Base-by-base conservation (phyloP, 345 rosid genomes). In the Corchorus capsularis region DNA sequence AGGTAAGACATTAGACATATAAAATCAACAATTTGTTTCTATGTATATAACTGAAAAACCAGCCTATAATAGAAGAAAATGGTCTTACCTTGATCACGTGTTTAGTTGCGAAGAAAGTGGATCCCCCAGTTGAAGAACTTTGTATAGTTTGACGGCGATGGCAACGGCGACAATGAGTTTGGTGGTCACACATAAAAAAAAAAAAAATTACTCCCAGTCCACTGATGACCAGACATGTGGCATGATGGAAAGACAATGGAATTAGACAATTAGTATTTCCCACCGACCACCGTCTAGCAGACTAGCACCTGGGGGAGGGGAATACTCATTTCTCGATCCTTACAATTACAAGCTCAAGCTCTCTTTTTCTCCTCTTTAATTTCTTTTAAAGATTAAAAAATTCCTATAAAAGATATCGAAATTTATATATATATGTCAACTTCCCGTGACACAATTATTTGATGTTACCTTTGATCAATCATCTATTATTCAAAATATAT, bases 271-370 rank as follows among this genome's bases (percentile, higher is more conserved):
- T n/a, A 20, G 49, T 4, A 7, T 68, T 8, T 47, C n/a, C 12
- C 73, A 37, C 73, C 34, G 61, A 52, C 73, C 47, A 52, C 62
- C 34, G 73, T 53, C 61, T n/a, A n/a, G n/a, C n/a, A n/a, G 17
- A 10, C 27, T 0, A 27, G 27, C 27, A 27, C 27, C 27, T 27
- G 0, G 27, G 73, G 3, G 32, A 4, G 67, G 43, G 56, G n/a
- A 6, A 0, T 3, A 14, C 10, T 49, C 56, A 15, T 47, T 34
- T 69, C 27, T 34, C 46, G 17, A 34, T 50, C 45, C 73, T 50
- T 50, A 45, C 14, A 49, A 69, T 27, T 27, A 27, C 27, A 27
- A 27, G 27, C 27, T 27, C 27, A 27, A 27, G 27, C 27, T 27
- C 27, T 27, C 27, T 27, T 27, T 27, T 27, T 27, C 27, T 27